Conservation (phyloP, 257 asterid species). For the Vinca minor region DNA sequence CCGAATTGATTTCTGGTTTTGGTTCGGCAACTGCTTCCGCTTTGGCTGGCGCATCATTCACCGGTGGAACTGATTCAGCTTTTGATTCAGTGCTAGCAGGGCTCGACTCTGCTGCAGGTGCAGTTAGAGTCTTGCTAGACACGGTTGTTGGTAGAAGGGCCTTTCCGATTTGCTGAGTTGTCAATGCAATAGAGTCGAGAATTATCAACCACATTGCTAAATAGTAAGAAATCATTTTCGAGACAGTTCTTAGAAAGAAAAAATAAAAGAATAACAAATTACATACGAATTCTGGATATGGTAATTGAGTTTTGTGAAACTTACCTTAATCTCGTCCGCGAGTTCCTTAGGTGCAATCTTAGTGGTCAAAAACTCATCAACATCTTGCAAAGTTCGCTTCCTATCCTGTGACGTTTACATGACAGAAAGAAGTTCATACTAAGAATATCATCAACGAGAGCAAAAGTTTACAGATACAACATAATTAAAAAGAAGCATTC, state of each 20-base stretch:
- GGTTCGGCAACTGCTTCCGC: constrained; percentile 39
- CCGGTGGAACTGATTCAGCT: constrained; percentile 9
- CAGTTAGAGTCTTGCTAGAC: constrained; percentile 54
- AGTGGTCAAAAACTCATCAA: constrained; percentile 59
- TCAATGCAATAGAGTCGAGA: not conserved
- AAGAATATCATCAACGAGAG: not conserved
- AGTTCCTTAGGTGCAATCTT: constrained; percentile 77
- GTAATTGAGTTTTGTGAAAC: not conserved
- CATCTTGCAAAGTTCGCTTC: constrained; percentile 61
- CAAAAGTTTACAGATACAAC: not conserved
- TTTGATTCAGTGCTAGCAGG: constrained; percentile 20
- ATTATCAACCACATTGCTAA: not conserved
- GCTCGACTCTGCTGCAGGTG: constrained; percentile 42
- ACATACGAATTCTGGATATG: not conserved
- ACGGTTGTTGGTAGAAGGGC: constrained; percentile 59
- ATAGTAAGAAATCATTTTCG: not conserved
- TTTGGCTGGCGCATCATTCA: not conserved
- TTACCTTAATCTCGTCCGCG: constrained; percentile 82
- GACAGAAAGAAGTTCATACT: constrained; percentile 10
- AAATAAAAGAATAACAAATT: not conserved
- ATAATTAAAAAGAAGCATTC: not conserved
- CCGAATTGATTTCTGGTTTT: constrained; percentile 50
- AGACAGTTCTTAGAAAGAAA: not conserved
- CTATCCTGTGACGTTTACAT: constrained; percentile 72
- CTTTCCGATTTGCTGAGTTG: constrained; percentile 70